Conservation (phyloP, 352 stramenopile species). For the Globisporangium splendens region DNA sequence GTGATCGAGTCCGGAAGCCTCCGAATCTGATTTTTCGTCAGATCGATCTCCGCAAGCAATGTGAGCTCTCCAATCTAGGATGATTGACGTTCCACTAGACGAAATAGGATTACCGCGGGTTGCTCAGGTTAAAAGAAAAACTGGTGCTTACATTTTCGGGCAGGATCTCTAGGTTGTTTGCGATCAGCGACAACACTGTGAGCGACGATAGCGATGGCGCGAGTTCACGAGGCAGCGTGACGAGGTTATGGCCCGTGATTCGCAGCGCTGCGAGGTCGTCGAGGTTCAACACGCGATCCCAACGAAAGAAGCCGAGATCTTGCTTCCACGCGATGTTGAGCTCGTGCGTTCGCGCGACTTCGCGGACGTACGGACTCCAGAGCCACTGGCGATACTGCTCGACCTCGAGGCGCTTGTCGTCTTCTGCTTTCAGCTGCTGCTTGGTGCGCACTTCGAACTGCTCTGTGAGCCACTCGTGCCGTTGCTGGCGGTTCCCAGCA, state of each 20-base stretch:
- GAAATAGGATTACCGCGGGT: neutral
- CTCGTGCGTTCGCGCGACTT: conserved; percentile 37
- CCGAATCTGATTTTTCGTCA: conserved; percentile 58
- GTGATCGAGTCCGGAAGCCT: conserved; percentile 45
- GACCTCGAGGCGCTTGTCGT: conserved; percentile 24
- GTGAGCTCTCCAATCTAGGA: conserved; percentile 30
- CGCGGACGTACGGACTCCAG: conserved; percentile 43
- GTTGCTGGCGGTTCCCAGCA: conserved; percentile 16
- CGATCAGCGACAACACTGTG: conserved; percentile 49
- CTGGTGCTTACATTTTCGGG: conserved; percentile 37
- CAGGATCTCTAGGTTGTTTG: conserved; percentile 35
- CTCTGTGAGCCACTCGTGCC: conserved; percentile 45
- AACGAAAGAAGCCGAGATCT: conserved; percentile 47
- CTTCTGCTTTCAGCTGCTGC: conserved; percentile 31
- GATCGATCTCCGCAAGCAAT: conserved; percentile 41
- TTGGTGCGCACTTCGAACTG: conserved; percentile 42
- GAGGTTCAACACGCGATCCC: conserved; percentile 38
- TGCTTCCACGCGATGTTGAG: conserved; percentile 74
- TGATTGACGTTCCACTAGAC: neutral
- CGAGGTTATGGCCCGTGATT: conserved; percentile 44
- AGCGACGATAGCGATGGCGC: conserved; percentile 25
- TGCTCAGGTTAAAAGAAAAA: neutral
- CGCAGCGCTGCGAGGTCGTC: conserved; percentile 46
- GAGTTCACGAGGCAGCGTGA: conserved; percentile 27
- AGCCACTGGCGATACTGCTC: conserved; percentile 31